phyloP scores from a whole-genome alignment of 2,329 filamentous ascomycete species.

The Echinosphaeria canescens region DNA sequence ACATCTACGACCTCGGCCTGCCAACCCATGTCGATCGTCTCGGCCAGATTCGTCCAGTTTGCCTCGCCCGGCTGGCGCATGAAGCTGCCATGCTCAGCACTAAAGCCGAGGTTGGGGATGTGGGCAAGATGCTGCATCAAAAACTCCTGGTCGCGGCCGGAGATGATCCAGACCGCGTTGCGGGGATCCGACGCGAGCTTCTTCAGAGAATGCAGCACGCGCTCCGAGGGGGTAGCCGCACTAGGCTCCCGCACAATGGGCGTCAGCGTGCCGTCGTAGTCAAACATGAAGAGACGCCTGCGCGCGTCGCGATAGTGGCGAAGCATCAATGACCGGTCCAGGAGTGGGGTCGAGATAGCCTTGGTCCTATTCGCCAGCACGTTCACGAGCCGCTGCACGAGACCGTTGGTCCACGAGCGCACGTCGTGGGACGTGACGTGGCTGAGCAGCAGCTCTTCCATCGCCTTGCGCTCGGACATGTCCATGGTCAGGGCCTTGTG shows the following conservation, averaged over 20 bases:
- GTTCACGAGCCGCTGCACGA: slow-evolving; percentile 57
- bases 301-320: slow-evolving; percentile 51
- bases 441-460: slow-evolving; percentile 56
- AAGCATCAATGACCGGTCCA: slow-evolving; percentile 56
- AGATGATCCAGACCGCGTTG: slow-evolving; percentile 97
- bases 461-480: slow-evolving; percentile 36
- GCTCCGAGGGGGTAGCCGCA: slow-evolving; percentile 70
- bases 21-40: slow-evolving; percentile 81
- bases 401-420: slow-evolving; percentile 65
- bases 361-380: slow-evolving; percentile 62
- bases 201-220: slow-evolving; percentile 61
- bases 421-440: slow-evolving; percentile 77
- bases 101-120: slow-evolving; percentile 75
- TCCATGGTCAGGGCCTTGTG: slow-evolving; percentile 64
- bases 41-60: slow-evolving; percentile 77
- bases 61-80: slow-evolving; percentile 59
- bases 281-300: slow-evolving; percentile 90
- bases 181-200: slow-evolving; percentile 56
- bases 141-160: slow-evolving; percentile 82
- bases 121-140: slow-evolving; percentile 82
- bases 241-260: slow-evolving; percentile 86
- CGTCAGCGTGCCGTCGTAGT: slow-evolving; percentile 93
- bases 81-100: slow-evolving; percentile 92
- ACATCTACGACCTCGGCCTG: slow-evolving; percentile 64
- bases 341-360: slow-evolving; percentile 54